Percentiles rank a stretch among this genome's conserved stretches.
Conservation (phyloP, 495 filamentous ascomycete species). For the Penicilliopsis zonata region DNA sequence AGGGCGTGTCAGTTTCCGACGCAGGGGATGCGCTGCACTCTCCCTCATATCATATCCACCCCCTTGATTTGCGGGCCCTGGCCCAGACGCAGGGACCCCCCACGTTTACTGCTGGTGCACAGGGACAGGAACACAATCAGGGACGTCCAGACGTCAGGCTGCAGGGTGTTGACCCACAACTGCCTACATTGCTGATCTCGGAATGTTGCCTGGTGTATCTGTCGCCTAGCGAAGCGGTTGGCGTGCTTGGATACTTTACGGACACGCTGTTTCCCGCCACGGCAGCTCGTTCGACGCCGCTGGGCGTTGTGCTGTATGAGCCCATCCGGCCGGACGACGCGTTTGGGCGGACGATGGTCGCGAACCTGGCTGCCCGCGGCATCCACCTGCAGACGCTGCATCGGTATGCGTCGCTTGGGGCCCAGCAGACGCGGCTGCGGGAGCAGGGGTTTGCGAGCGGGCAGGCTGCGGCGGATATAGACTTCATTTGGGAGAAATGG, state of each 20-base stretch:
- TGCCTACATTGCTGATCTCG: slow-evolving; percentile 77
- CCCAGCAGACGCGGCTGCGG: slow-evolving; percentile 53
- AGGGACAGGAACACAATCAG: not conserved
- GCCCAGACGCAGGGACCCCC: slow-evolving; percentile 1
- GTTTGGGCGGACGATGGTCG: slow-evolving; percentile 83
- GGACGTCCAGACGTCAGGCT: slow-evolving; percentile 9
- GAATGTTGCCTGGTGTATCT: slow-evolving; percentile 95
- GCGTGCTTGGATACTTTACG: slow-evolving; percentile 57
- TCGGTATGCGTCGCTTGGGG: slow-evolving; percentile 49
- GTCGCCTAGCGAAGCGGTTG: slow-evolving; percentile 42
- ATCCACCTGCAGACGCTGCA: slow-evolving; percentile 77
- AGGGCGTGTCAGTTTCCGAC: slow-evolving; percentile 21
- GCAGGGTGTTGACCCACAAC: slow-evolving; percentile 31
- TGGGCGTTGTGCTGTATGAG: slow-evolving; percentile 76
- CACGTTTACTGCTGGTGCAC: slow-evolving; percentile 1
- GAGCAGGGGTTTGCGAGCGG: slow-evolving; percentile 46
- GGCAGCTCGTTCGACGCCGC: slow-evolving; percentile 7
- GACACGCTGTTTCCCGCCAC: slow-evolving; percentile 30
- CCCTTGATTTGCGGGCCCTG: slow-evolving; percentile 67
- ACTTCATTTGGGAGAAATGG: slow-evolving; percentile 67
- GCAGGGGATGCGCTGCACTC: slow-evolving; percentile 31
- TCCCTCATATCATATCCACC: slow-evolving; percentile 57
- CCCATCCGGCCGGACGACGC: slow-evolving; percentile 71
- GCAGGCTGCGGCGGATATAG: slow-evolving; percentile 52
- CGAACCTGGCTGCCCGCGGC: slow-evolving; percentile 74